phyloP scores from a whole-genome alignment of 371 early-diverging fungal species.

The Synchytrium microbalum region DNA sequence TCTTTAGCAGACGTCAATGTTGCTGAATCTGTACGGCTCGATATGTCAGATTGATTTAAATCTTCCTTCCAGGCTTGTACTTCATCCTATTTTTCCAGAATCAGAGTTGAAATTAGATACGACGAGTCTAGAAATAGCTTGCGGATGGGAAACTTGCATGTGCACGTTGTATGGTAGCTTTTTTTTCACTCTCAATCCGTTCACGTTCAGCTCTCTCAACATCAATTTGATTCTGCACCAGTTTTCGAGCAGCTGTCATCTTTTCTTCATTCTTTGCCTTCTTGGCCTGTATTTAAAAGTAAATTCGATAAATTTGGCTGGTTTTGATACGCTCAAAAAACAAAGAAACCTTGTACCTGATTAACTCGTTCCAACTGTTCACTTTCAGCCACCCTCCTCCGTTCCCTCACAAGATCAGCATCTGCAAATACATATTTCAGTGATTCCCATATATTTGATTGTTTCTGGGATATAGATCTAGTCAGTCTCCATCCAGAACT shows the following conservation, averaged over 20 bases:
- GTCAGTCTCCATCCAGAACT: conserved; percentile 2
- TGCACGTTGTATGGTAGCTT: conserved; percentile 21
- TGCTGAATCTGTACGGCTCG: neutral
- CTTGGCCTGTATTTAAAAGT: conserved; percentile 2
- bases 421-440: neutral
- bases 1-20: neutral
- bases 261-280: conserved; percentile 10
- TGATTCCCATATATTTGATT: conserved; percentile 15
- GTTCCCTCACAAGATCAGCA: neutral
- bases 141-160: conserved; percentile 12
- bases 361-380: neutral
- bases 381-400: conserved; percentile 2
- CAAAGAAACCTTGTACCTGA: neutral
- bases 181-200: conserved; percentile 22
- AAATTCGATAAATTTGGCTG: neutral
- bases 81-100: neutral
- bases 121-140: too few relatives aligned
- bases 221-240: conserved; percentile 34
- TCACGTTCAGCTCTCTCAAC: conserved; percentile 31
- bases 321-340: neutral
- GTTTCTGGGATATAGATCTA: conserved; percentile 6
- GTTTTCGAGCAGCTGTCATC: conserved; percentile 6
- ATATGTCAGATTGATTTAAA: neutral
- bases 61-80: conserved; percentile 1
- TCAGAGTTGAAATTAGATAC: too few relatives aligned